Evolutionary conservation across 495 filamentous ascomycete genomes (phyloP).

Genomic region (Penicillium ochrochloron): DNA sequence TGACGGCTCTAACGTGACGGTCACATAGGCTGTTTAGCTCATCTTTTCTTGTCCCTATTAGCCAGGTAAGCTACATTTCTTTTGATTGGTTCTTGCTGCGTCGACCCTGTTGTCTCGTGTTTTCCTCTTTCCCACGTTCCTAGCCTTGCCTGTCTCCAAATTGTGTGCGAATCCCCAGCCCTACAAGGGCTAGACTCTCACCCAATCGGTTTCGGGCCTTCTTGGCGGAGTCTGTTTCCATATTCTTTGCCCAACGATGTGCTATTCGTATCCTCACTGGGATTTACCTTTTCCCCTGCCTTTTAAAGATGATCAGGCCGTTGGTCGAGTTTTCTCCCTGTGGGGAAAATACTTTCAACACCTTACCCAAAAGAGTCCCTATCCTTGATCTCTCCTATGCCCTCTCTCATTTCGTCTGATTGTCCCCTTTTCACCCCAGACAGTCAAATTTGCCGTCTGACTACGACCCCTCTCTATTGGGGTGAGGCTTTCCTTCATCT

Average conservation of each 20-base stretch:
- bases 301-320: background rate
- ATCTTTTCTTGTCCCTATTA: background rate
- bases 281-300: background rate
- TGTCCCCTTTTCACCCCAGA: background rate
- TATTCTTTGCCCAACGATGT: background rate
- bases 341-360: background rate
- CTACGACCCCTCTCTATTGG: background rate
- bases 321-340: background rate
- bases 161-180: background rate
- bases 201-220: slow-evolving; percentile 3
- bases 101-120: background rate
- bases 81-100: background rate
- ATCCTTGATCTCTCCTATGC: background rate
- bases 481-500: background rate
- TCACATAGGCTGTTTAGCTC: background rate
- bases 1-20: background rate
- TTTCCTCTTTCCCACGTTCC: background rate
- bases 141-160: background rate
- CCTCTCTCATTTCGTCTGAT: background rate
- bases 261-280: background rate
- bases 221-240: slow-evolving; percentile 6
- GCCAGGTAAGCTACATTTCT: slow-evolving; percentile 1
- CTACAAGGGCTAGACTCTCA: slow-evolving; percentile 3
- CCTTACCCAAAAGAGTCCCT: background rate
- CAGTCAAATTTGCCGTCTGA: background rate